phyloP scores from a whole-genome alignment of 2,329 filamentous ascomycete species.

The Xylaria sp. region DNA sequence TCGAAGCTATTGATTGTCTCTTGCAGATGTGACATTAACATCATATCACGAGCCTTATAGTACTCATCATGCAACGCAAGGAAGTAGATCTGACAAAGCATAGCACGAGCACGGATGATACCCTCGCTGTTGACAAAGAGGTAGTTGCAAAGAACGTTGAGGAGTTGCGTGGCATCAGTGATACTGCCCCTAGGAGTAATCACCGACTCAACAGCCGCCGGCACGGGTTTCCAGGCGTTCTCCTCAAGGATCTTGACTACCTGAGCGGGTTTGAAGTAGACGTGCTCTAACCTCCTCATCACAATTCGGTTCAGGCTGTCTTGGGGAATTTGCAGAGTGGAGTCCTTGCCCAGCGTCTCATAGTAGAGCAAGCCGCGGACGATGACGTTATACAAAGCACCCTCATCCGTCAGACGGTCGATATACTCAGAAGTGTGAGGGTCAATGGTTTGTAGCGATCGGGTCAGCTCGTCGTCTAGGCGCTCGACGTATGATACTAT shows the following conservation, averaged over 20 bases:
- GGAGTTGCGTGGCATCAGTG: slow-evolving; percentile 76
- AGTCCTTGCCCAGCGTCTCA: slow-evolving; percentile 78
- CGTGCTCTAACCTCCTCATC: slow-evolving; percentile 93
- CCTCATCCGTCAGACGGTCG: slow-evolving; percentile 91
- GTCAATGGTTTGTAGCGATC: slow-evolving; percentile 97
- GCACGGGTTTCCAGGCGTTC: slow-evolving; percentile 87
- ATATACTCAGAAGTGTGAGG: slow-evolving; percentile 99
- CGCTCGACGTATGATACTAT: slow-evolving; percentile 94
- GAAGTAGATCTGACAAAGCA: slow-evolving; percentile 99
- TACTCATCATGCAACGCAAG: slow-evolving; percentile 96
- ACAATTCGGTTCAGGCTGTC: slow-evolving; percentile 92
- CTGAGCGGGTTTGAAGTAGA: slow-evolving; percentile 98
- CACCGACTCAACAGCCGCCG: slow-evolving; percentile 74
- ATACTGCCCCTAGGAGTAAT: slow-evolving; percentile 79
- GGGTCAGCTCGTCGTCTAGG: slow-evolving; percentile 94
- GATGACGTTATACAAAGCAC: slow-evolving; percentile 89
- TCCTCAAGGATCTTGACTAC: slow-evolving; percentile 95
- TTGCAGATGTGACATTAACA: slow-evolving; percentile 99
- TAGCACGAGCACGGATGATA: slow-evolving; percentile 93
- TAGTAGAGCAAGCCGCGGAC: slow-evolving; percentile 89
- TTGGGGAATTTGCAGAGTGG: slow-evolving; percentile 77
- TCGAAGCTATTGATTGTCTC: slow-evolving; percentile 98
- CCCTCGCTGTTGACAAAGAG: slow-evolving; percentile 94
- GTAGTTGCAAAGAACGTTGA: slow-evolving; percentile 92
- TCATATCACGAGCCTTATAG: slow-evolving; percentile 97